phyloP scores from a whole-genome alignment of 257 asterid genomes.

The Petrea volubilis region DNA sequence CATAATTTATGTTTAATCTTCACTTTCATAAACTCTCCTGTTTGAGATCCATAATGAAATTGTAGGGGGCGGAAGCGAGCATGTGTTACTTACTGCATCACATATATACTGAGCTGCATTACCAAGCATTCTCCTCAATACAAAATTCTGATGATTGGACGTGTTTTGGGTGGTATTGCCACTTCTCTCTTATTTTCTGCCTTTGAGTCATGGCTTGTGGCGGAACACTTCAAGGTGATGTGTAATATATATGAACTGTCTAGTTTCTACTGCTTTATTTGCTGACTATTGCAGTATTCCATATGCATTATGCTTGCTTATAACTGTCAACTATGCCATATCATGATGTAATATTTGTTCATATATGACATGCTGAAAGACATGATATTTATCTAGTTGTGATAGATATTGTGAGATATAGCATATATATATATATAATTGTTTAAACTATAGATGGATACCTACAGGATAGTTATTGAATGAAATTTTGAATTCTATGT shows the following conservation, averaged over 20 bases:
- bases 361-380: not conserved
- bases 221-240: constrained; percentile 90
- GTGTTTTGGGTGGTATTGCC: constrained; percentile 92
- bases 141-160: constrained; percentile 87
- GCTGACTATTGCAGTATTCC: not conserved
- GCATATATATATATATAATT: not conserved
- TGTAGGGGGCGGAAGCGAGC: constrained; percentile 95
- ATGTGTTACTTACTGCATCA: constrained; percentile 80
- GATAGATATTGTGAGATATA: not conserved
- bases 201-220: constrained; percentile 96
- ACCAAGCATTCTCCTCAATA: constrained; percentile 96
- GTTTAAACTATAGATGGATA: not conserved
- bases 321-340: not conserved
- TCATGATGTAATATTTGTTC: not conserved
- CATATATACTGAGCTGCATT: constrained; percentile 83
- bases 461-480: not conserved
- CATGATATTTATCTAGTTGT: not conserved
- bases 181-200: constrained; percentile 92
- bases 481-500: constrained; percentile 3
- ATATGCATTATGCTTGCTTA: not conserved
- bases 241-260: not conserved
- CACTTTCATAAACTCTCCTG: not conserved
- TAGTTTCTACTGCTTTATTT: not conserved
- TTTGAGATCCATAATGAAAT: constrained; percentile 23
- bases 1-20: constrained; percentile 4